Evolutionary conservation across 441 rosid species (phyloP), one percentile per base, ranked within the genome.

Genomic region (Metrosideros polymorpha): DNA sequence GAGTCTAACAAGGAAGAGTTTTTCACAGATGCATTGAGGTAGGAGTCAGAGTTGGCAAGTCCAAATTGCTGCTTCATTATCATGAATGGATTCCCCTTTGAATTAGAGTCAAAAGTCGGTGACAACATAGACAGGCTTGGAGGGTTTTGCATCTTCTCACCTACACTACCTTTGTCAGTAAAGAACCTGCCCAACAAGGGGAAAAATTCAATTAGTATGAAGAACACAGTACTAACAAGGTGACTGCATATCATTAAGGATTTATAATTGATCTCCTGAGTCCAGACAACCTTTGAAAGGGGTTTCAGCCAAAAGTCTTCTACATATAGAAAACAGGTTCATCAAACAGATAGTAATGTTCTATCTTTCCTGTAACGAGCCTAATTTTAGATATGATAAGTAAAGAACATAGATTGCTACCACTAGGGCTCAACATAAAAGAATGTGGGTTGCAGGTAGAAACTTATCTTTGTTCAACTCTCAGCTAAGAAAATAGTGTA

Each of bases 31-130:
- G 90, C 92, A 87, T 91, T 90, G 55, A 91, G 76, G 25, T 92
- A 90, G 47, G 92, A 91, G 39, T 89, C 91, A 3, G 92, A 89
- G 84, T 89, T 82, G 35, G 92, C 92, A 35, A 84, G 88, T 83
- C 93, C 94, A 84, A 90, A 92, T 89, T 89, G 92, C 82, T 91
- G 92, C 79, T 91, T 91, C 19, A 90, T 82, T 27, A 88, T 85
- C 39, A 85, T 45, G 54, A 88, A 90, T 4, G 85, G 52, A 84
- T 92, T 39, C 63, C 89, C 92, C 50, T 88, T 86, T 52, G 93
- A 86, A 63, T 90, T 93, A 84, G 87, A 49, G 85, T 71, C 87
- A 76, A 85, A 57, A 4, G 86, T 85, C 52, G 93, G 86, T 59
- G 94, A 87, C 88, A 88, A 87, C 49, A 87, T 14, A 19, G 92